phyloP scores from a whole-genome alignment of 805 yeast genomes.

The Saccharomycopsis sp. region DNA sequence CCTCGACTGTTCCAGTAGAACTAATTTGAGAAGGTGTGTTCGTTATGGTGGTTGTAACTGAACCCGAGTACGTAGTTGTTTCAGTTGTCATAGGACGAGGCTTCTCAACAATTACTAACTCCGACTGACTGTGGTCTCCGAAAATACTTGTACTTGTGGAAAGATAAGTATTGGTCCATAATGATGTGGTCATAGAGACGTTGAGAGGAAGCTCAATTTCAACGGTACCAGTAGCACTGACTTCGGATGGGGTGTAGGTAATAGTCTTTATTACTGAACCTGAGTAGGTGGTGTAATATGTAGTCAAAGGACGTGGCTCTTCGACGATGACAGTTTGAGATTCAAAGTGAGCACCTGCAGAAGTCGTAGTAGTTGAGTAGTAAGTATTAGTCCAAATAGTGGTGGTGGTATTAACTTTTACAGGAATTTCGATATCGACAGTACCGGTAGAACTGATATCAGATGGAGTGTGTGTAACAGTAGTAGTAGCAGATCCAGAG shows the following conservation, averaged over 20 bases:
- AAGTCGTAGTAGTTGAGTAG: not conserved
- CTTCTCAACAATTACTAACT: not conserved
- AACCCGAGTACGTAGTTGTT: not conserved
- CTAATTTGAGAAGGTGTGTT: not conserved
- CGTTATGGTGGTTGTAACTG: not conserved
- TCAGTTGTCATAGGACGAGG: not conserved
- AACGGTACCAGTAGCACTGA: constrained; percentile 4
- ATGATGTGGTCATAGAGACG: constrained; percentile 34
- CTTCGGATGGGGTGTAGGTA: not conserved
- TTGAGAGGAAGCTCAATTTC: not conserved
- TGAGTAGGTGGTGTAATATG: not conserved
- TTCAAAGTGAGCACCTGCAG: not conserved
- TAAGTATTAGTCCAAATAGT: not conserved
- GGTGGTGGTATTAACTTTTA: not conserved
- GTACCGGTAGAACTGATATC: constrained; percentile 6
- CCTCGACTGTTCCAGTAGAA: not conserved
- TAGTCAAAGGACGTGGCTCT: not conserved
- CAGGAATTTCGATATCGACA: constrained; percentile 3
- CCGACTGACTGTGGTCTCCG: not conserved
- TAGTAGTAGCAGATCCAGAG: not conserved
- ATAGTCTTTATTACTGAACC: not conserved
- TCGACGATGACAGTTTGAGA: not conserved
- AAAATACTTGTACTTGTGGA: not conserved
- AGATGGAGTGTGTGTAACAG: constrained; percentile 3
- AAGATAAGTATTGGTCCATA: not conserved